A percentile compares a stretch with the other conserved stretches of the same genome.
Conservation (phyloP, 2,329 filamentous ascomycete genomes). For the Colletotrichum simmondsii region DNA sequence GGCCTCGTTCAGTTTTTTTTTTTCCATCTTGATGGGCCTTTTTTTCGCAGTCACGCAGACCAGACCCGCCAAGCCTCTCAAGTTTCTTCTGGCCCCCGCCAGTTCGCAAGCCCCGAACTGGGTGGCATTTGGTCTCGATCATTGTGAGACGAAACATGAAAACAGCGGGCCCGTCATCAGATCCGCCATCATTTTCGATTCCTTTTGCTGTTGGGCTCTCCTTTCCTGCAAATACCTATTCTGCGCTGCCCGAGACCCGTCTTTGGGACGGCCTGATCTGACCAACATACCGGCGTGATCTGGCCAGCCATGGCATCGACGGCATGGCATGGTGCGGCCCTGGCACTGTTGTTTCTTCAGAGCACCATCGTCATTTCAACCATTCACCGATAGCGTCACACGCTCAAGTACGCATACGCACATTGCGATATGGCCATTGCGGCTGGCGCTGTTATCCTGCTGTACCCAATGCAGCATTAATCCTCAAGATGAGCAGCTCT, state of each 20-base stretch:
- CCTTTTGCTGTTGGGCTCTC: constrained; percentile 6
- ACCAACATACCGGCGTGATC: neutral
- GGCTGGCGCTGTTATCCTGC: neutral
- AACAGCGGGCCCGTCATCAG: constrained; percentile 18
- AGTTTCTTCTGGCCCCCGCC: constrained; percentile 25
- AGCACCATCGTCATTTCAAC: neutral
- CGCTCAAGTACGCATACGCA: neutral
- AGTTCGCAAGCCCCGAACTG: constrained; percentile 31
- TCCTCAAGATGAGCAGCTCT: neutral
- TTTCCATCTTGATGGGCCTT: neutral
- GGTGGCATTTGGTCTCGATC: constrained; percentile 22
- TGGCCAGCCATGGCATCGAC: neutral
- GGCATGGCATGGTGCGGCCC: neutral
- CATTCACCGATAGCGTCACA: neutral
- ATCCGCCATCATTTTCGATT: constrained; percentile 14
- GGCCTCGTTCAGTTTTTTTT: constrained; percentile 12
- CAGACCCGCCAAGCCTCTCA: constrained; percentile 6
- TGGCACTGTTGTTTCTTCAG: neutral
- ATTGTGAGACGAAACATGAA: constrained; percentile 27
- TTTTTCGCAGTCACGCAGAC: constrained; percentile 13
- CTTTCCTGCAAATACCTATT: neutral
- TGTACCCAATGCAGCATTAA: neutral
- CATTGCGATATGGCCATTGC: neutral
- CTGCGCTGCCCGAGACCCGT: constrained; percentile 14
- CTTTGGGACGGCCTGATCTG: constrained; percentile 1